phyloP scores from a whole-genome alignment of 208 protist species.

The Crithidia bombi region DNA sequence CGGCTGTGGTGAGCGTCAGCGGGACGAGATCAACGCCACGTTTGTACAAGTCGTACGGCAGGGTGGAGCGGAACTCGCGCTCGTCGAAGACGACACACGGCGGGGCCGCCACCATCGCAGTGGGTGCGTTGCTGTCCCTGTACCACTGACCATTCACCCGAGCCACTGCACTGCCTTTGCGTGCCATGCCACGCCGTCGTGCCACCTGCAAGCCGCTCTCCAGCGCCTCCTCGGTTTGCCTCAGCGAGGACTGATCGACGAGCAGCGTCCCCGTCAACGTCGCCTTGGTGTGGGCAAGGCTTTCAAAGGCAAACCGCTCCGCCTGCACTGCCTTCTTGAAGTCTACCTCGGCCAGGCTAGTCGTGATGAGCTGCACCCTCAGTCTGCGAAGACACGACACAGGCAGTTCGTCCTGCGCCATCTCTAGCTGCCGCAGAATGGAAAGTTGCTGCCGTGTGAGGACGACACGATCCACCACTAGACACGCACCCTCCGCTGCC shows the following conservation, averaged over 20 bases:
- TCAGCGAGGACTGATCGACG: constrained; percentile 48
- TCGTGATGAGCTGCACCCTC: constrained; percentile 71
- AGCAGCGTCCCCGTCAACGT: constrained; percentile 75
- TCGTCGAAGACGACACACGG: constrained; percentile 86
- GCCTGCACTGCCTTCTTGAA: constrained; percentile 42
- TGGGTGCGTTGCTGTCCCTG: not conserved
- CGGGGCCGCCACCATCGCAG: constrained; percentile 10
- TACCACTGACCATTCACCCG: not conserved
- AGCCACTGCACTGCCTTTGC: constrained; percentile 7
- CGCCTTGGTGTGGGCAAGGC: constrained; percentile 75
- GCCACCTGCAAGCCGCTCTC: constrained; percentile 42
- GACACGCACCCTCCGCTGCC: not conserved
- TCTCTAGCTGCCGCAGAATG: constrained; percentile 72
- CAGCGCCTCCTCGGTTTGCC: constrained; percentile 58
- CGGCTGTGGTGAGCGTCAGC: constrained; percentile 75
- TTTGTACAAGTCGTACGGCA: constrained; percentile 77
- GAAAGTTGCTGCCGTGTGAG: constrained; percentile 51
- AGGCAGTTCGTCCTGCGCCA: constrained; percentile 62
- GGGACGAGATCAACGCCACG: constrained; percentile 81
- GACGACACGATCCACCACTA: constrained; percentile 44
- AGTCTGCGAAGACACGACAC: constrained; percentile 29
- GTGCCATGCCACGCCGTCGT: constrained; percentile 2
- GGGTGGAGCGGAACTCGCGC: constrained; percentile 79
- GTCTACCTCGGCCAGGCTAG: constrained; percentile 41
- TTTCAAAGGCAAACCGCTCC: constrained; percentile 73